A percentile compares a stretch with the other conserved stretches of the same genome.
Conservation (phyloP, 2,329 filamentous ascomycete species). For the Moelleriella libera region DNA sequence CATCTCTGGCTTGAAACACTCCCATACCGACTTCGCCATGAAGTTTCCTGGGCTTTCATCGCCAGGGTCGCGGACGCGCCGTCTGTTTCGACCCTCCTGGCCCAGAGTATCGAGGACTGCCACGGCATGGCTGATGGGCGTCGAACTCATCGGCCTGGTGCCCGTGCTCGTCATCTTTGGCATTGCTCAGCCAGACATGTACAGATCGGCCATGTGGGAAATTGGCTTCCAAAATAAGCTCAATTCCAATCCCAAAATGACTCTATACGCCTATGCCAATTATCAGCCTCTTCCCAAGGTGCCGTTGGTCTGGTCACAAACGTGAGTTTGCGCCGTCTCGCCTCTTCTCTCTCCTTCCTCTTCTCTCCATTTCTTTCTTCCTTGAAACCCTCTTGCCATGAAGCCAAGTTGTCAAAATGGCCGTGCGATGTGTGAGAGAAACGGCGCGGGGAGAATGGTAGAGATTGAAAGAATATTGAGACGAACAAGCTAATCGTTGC, state of each 20-base stretch:
- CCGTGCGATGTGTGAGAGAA: neutral
- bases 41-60: neutral
- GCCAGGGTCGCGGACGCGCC: slow-evolving; percentile 21
- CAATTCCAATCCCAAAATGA: slow-evolving; percentile 58
- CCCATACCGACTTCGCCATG: neutral
- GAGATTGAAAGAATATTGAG: neutral
- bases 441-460: neutral
- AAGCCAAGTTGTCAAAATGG: too few species aligned
- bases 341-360: neutral
- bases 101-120: slow-evolving; percentile 32
- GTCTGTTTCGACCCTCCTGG: slow-evolving; percentile 45
- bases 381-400: too few species aligned
- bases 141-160: slow-evolving; percentile 53
- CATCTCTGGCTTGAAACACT: too few species aligned
- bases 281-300: slow-evolving; percentile 44
- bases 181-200: slow-evolving; percentile 59
- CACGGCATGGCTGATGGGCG: slow-evolving; percentile 48
- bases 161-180: slow-evolving; percentile 56
- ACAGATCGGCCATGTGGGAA: slow-evolving; percentile 57
- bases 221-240: slow-evolving; percentile 57
- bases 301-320: slow-evolving; percentile 59
- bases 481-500: neutral
- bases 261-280: slow-evolving; percentile 63
- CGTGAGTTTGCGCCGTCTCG: slow-evolving; percentile 34
- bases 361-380: too few species aligned